Evolutionary conservation across 148 eudicot species (phyloP).

Genomic region (Rhododendron henanense): DNA sequence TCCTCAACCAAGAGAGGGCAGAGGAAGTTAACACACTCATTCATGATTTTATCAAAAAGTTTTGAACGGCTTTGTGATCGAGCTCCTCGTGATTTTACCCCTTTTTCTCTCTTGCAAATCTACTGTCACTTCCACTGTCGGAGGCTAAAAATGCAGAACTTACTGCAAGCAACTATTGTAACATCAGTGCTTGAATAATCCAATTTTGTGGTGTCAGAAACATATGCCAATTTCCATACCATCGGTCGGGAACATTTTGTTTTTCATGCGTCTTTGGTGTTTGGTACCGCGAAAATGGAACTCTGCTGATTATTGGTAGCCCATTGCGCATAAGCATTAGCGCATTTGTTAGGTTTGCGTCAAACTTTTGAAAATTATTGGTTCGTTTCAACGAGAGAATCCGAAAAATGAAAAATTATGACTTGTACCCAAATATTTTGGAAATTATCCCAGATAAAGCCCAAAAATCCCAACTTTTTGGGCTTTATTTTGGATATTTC

Average conservation of each 20-base stretch:
- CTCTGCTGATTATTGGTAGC: background rate
- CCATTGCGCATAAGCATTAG: too few species aligned
- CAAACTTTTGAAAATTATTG: too few species aligned
- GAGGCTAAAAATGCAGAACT: background rate
- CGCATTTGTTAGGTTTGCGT: too few species aligned
- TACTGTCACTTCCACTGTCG: background rate
- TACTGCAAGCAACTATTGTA: background rate
- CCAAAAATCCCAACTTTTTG: too few species aligned
- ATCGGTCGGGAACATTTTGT: background rate
- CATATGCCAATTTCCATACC: too few species aligned
- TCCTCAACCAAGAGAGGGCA: constrained; percentile 70
- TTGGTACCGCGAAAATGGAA: background rate
- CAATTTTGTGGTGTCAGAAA: too few species aligned
- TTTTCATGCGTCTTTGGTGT: background rate
- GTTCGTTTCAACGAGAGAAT: too few species aligned
- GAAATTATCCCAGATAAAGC: too few species aligned
- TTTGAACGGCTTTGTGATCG: constrained; percentile 19
- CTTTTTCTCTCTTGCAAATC: background rate
- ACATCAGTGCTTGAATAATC: background rate
- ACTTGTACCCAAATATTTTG: too few species aligned
- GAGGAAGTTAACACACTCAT: constrained; percentile 42
- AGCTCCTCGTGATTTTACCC: background rate
- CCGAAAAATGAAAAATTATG: too few species aligned
- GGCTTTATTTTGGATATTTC: too few species aligned
- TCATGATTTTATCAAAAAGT: constrained; percentile 46